Conservation (phyloP, 106 monocot species). For the Hemerocallis citrina region DNA sequence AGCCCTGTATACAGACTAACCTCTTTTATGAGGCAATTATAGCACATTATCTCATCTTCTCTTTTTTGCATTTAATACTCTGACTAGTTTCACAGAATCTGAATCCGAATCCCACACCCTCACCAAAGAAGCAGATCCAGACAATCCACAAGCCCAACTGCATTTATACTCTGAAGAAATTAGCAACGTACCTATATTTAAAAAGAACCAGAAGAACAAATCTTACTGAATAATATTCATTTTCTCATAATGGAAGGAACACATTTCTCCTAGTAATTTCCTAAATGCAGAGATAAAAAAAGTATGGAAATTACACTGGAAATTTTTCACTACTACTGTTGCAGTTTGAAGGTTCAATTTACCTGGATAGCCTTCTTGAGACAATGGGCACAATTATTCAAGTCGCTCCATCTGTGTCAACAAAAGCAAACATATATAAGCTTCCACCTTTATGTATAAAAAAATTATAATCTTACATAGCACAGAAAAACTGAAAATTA, state of each 20-base stretch:
- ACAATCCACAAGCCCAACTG: constrained; percentile 8
- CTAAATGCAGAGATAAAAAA: background rate
- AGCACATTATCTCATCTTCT: background rate
- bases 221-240: background rate
- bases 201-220: background rate
- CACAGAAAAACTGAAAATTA: background rate
- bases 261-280: background rate
- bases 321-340: background rate
- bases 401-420: constrained; percentile 41
- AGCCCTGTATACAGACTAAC: background rate
- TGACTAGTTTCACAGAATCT: background rate
- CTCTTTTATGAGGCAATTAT: background rate
- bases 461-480: background rate
- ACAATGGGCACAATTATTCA: constrained; percentile 11
- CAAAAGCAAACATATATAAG: background rate
- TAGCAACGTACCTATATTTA: background rate
- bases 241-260: background rate
- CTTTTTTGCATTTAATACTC: background rate
- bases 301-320: background rate
- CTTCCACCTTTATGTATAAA: background rate
- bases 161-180: constrained; percentile 4
- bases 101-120: background rate
- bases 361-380: background rate
- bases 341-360: background rate
- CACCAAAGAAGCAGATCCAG: background rate